Evolutionary conservation across 441 rosid species (phyloP).

Genomic region (Populus tomentosa): DNA sequence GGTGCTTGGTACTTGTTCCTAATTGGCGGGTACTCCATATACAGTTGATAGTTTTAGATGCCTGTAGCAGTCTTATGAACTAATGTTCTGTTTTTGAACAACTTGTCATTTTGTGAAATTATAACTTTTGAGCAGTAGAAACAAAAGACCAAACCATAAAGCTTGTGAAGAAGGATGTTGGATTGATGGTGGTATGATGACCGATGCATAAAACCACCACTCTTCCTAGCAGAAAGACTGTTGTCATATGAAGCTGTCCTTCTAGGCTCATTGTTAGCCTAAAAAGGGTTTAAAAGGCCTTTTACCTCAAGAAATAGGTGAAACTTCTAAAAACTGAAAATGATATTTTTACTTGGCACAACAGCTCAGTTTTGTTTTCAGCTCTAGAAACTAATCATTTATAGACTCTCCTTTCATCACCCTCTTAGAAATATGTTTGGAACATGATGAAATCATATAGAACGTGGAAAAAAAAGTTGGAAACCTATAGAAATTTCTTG

Average conservation of each 20-base stretch:
- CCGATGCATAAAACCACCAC: neutral
- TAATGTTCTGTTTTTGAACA: neutral
- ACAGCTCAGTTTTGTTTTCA: neutral
- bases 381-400: neutral
- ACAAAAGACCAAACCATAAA: neutral
- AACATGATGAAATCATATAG: too few species aligned
- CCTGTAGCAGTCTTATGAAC: neutral
- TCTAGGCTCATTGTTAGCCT: neutral
- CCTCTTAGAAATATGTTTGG: neutral
- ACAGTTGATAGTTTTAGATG: neutral
- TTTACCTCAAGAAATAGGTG: neutral
- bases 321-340: neutral
- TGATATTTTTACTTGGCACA: neutral
- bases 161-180: neutral
- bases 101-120: neutral
- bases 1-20: neutral
- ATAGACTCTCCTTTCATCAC: neutral
- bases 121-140: neutral
- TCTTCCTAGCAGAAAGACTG: neutral
- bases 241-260: neutral
- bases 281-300: neutral
- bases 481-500: neutral
- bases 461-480: neutral
- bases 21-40: neutral
- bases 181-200: neutral